A percentile compares a stretch with the other conserved stretches of the same genome.
phyloP scores from a whole-genome alignment of 768 basidiomycete species.

The Sporobolomyces phaffii region DNA sequence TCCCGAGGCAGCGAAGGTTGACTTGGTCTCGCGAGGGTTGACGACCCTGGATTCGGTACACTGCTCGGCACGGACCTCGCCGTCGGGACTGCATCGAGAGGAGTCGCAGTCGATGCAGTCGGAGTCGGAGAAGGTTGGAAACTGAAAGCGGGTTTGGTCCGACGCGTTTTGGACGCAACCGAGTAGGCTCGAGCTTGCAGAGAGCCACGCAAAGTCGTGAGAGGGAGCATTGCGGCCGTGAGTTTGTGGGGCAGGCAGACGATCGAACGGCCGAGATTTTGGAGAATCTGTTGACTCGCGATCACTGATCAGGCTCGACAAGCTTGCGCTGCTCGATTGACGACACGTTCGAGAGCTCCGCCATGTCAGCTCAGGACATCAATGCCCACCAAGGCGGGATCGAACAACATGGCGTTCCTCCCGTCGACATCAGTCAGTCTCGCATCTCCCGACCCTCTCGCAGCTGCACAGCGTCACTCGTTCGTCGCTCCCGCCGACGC shows the following conservation, averaged over 20 bases:
- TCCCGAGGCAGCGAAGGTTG: not conserved
- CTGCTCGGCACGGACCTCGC: not conserved
- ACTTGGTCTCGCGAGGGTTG: not conserved
- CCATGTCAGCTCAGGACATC: conserved; percentile 6
- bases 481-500: too few species aligned
- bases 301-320: too few species aligned
- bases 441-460: not conserved
- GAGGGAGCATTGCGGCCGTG: not conserved
- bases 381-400: not conserved
- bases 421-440: conserved; percentile 19
- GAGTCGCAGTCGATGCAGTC: not conserved
- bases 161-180: not conserved
- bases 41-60: not conserved
- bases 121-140: not conserved
- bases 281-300: too few species aligned
- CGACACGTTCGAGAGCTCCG: too few species aligned
- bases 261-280: too few species aligned
- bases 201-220: too few species aligned
- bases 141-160: not conserved
- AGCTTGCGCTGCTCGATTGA: too few species aligned
- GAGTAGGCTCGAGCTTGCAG: not conserved
- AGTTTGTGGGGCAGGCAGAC: not conserved
- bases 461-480: too few species aligned
- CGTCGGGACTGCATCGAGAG: not conserved
- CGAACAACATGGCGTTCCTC: not conserved